Evolutionary conservation across 192 early-diverging fungal genomes (phyloP).

Genomic region (Backusella liffmaniae): DNA sequence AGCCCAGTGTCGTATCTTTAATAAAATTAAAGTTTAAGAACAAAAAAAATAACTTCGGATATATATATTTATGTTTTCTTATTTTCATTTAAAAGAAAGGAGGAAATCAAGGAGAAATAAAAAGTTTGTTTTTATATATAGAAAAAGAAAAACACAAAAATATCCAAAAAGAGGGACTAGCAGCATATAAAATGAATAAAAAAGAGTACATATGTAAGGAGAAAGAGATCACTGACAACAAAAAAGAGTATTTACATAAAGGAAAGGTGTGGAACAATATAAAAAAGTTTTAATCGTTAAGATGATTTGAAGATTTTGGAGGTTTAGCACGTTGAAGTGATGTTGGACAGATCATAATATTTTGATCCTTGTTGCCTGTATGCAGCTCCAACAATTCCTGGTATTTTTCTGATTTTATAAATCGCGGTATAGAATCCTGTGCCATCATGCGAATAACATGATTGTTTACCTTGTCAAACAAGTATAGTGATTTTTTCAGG

Average conservation of each 20-base stretch:
- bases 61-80: not conserved
- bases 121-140: not conserved
- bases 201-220: not conserved
- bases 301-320: not conserved
- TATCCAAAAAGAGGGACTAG: not conserved
- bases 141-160: not conserved
- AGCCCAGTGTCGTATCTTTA: too few relatives aligned
- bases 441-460: constrained; percentile 71
- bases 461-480: constrained; percentile 56
- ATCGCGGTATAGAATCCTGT: constrained; percentile 69
- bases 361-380: not conserved
- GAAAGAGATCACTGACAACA: not conserved
- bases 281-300: not conserved
- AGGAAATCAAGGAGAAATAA: not conserved
- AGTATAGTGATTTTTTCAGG: constrained; percentile 11
- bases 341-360: not conserved
- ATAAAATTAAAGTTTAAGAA: too few relatives aligned
- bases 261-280: not conserved
- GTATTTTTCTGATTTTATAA: constrained; percentile 23
- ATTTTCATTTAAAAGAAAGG: not conserved
- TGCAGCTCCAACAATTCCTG: not conserved
- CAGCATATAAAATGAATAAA: not conserved
- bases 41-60: too few relatives aligned
- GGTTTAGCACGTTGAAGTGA: constrained; percentile 3
- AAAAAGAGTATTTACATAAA: not conserved